phyloP scores from a whole-genome alignment of 106 monocot species.

The Dioscorea dumetorum region DNA sequence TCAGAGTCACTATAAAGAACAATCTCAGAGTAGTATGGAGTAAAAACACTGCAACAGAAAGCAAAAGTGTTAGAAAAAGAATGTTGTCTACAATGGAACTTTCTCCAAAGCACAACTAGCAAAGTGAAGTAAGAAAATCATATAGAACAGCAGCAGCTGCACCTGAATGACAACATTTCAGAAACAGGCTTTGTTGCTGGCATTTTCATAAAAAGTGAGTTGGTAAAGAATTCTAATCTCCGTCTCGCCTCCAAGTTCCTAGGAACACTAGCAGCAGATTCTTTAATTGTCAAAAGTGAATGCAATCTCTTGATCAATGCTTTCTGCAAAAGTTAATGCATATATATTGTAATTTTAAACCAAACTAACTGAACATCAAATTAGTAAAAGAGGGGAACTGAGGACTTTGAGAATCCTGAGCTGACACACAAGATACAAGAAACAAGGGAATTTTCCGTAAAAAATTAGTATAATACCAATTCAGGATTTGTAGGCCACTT shows the following conservation, averaged over 20 bases:
- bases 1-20: constrained; percentile 69
- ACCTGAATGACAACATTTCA: constrained; percentile 87
- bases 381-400: too few species aligned
- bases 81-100: too few species aligned
- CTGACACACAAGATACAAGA: too few species aligned
- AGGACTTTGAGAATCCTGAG: too few species aligned
- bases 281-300: constrained; percentile 76
- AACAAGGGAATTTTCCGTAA: too few species aligned
- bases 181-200: constrained; percentile 59
- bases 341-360: too few species aligned
- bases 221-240: constrained; percentile 72
- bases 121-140: too few species aligned
- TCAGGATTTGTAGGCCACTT: constrained; percentile 83
- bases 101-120: too few species aligned
- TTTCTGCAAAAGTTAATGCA: constrained; percentile 28
- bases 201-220: constrained; percentile 89
- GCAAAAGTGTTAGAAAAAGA: not conserved
- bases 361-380: too few species aligned
- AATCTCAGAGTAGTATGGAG: constrained; percentile 76
- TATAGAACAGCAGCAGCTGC: not conserved
- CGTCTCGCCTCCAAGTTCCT: constrained; percentile 81
- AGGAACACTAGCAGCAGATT: constrained; percentile 80
- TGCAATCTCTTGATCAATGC: constrained; percentile 57
- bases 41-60: constrained; percentile 70
- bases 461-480: constrained; percentile 27